phyloP scores from a whole-genome alignment of 177 flowering plant genomes.

The Vitis hybrid region DNA sequence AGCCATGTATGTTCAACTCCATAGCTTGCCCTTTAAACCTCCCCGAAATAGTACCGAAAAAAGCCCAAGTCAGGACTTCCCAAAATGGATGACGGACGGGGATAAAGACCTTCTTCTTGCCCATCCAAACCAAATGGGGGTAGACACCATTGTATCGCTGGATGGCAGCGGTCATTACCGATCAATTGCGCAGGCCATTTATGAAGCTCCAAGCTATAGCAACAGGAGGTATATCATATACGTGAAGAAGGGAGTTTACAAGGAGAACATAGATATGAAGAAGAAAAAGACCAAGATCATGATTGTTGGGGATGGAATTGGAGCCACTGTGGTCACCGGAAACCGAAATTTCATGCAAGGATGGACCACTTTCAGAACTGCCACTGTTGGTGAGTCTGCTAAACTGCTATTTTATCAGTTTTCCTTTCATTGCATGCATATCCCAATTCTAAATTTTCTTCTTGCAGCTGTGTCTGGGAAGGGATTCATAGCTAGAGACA shows the following conservation, averaged over 20 bases:
- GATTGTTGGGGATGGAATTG: slow-evolving; percentile 90
- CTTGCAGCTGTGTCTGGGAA: slow-evolving; percentile 71
- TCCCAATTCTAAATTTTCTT: neutral
- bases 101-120: slow-evolving; percentile 48
- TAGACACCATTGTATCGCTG: slow-evolving; percentile 57
- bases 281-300: slow-evolving; percentile 84
- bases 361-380: slow-evolving; percentile 84
- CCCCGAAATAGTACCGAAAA: slow-evolving; percentile 23
- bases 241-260: slow-evolving; percentile 81
- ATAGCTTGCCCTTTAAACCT: slow-evolving; percentile 49
- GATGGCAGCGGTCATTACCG: slow-evolving; percentile 72
- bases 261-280: slow-evolving; percentile 83
- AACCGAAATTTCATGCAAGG: slow-evolving; percentile 83
- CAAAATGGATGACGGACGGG: slow-evolving; percentile 54
- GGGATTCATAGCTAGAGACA: slow-evolving; percentile 89
- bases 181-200: slow-evolving; percentile 68
- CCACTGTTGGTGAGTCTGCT: slow-evolving; percentile 74
- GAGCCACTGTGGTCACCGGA: slow-evolving; percentile 65
- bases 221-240: slow-evolving; percentile 68
- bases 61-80: slow-evolving; percentile 28
- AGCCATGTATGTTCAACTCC: slow-evolving; percentile 52
- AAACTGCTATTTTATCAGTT: neutral
- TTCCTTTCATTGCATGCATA: neutral
- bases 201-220: slow-evolving; percentile 66
- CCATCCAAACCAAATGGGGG: slow-evolving; percentile 33